Conservation (phyloP, 1,139 yeast species). For the Pneumocystis canis region DNA sequence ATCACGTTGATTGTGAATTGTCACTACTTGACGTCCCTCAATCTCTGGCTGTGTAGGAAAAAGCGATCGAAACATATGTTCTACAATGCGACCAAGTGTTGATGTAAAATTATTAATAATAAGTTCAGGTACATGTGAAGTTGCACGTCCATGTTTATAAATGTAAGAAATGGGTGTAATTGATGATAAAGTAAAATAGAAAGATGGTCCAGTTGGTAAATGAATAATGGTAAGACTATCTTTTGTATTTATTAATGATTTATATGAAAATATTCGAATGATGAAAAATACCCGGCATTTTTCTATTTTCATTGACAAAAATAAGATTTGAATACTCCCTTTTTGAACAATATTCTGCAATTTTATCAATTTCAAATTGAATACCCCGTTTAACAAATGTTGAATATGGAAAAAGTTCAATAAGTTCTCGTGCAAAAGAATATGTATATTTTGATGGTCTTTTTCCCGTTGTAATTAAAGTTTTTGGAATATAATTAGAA, state of each 20-base stretch:
- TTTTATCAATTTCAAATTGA: slow-evolving; percentile 71
- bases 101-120: slow-evolving; percentile 85
- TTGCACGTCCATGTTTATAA: slow-evolving; percentile 77
- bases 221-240: slow-evolving; percentile 87
- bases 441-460: slow-evolving; percentile 77
- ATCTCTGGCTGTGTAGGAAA: slow-evolving; percentile 89
- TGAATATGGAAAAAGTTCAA: slow-evolving; percentile 72
- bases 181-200: slow-evolving; percentile 77
- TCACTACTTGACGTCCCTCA: slow-evolving; percentile 88
- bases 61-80: slow-evolving; percentile 75
- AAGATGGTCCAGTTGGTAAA: slow-evolving; percentile 88
- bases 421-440: slow-evolving; percentile 73
- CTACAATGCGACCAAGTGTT: slow-evolving; percentile 82
- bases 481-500: slow-evolving; percentile 56
- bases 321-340: slow-evolving; percentile 77
- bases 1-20: slow-evolving; percentile 91
- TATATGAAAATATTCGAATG: not conserved
- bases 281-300: slow-evolving; percentile 35
- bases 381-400: slow-evolving; percentile 77
- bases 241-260: not conserved
- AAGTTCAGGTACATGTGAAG: slow-evolving; percentile 82
- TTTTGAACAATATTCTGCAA: slow-evolving; percentile 65
- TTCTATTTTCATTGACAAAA: slow-evolving; percentile 86
- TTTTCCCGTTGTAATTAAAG: slow-evolving; percentile 75
- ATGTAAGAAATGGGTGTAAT: slow-evolving; percentile 61